Base-by-base conservation (phyloP, 164 flowering plant species). In the Buxus sempervirens region DNA sequence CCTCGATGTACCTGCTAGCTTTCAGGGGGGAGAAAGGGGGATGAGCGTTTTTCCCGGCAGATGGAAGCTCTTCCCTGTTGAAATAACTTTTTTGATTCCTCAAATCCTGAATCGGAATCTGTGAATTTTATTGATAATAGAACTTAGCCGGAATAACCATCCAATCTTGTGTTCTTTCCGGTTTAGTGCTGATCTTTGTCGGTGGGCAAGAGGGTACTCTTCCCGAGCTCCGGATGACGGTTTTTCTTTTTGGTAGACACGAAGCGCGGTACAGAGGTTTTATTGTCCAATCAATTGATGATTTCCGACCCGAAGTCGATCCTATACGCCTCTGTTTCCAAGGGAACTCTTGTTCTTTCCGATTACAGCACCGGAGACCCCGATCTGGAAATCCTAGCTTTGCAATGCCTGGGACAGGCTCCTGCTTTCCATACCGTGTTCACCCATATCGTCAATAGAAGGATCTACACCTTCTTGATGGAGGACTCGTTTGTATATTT, bases 401-500 rank as follows among this genome's bases (percentile, higher is more conserved):
- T 38, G 62, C 68, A 71, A 65, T 77, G 80, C 42, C 67, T 77
- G 0, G 67, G 55, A 58, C 60, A 38, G 7, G 28, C 67, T 23
- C 80, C 80, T 9, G 66, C 13, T 6, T 71, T 67, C 5, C 80
- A 77, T 64, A 22, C 20, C 12, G 15, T 60, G 19, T 77, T 67
- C 25, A 67, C 77, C 21, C 80, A 77, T 63, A 74, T 72, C 3
- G 4, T 65, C 45, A 58, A 68, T 41, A 54, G 53, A 4, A 60
- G 54, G 68, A 70, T 57, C 25, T 77, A 74, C 56, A 64, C 57
- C 58, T 74, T 77, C 67, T 53, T 71, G 67, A 77, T 77, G 49
- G 77, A 68, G 22, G 73, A 74, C 26, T 75, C 70, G 2, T 71
- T 77, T 27, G 70, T 74, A 1, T 77, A 67, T 58, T 77, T 77